Conservation (phyloP, 345 rosid genomes). For the Heritiera littoralis region DNA sequence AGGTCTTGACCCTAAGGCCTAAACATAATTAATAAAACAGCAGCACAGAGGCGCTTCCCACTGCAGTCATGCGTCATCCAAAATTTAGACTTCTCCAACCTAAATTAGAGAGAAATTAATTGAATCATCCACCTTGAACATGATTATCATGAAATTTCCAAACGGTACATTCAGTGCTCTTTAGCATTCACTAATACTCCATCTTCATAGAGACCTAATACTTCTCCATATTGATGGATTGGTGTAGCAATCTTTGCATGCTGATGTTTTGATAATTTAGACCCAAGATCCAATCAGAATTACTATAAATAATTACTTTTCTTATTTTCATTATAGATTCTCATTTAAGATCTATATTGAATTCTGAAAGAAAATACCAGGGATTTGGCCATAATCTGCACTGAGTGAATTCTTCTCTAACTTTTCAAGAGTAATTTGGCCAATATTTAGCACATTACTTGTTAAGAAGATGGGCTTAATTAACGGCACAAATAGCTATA, state of each 20-base stretch:
- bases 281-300: constrained; percentile 4
- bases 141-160: background rate
- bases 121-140: background rate
- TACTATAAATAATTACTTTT: background rate
- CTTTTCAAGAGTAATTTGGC: background rate
- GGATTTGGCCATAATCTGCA: background rate
- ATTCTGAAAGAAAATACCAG: background rate
- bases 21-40: background rate
- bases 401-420: background rate
- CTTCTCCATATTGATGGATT: background rate
- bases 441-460: constrained; percentile 1
- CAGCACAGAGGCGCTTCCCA: background rate
- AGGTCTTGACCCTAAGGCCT: background rate
- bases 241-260: background rate
- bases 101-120: background rate
- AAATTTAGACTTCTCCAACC: background rate
- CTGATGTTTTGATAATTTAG: background rate
- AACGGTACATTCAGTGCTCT: background rate
- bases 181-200: background rate
- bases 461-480: background rate
- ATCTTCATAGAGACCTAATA: constrained; percentile 1
- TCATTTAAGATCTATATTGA: background rate
- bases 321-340: background rate
- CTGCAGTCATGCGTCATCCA: constrained; percentile 6
- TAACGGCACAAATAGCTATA: background rate